Conservation (phyloP, 2,329 filamentous ascomycete genomes). For the Golovinomyces cichoracearum region DNA sequence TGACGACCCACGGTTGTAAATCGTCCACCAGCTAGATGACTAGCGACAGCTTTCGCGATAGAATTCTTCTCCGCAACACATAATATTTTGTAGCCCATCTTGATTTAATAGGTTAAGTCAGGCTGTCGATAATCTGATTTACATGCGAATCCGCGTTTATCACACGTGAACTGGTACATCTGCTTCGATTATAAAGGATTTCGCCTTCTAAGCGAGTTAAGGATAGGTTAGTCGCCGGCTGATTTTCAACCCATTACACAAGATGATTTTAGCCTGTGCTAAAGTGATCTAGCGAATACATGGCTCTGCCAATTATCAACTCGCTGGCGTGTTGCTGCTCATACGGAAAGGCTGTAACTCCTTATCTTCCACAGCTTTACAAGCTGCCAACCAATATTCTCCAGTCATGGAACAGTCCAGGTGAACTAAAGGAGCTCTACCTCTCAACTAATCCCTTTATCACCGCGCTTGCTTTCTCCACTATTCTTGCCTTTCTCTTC, state of each 20-base stretch:
- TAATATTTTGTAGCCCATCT: constrained; percentile 26
- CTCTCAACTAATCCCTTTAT: constrained; percentile 66
- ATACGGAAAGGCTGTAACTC: constrained; percentile 46
- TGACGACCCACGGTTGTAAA: constrained; percentile 35
- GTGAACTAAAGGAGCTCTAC: constrained; percentile 46
- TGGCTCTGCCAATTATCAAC: constrained; percentile 49
- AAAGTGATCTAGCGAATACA: no score
- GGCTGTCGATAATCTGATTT: no score
- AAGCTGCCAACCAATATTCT: constrained; percentile 40
- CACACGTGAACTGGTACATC: no score
- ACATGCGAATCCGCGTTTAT: no score
- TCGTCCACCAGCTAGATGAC: constrained; percentile 58
- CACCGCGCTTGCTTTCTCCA: constrained; percentile 42
- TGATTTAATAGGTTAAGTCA: no score
- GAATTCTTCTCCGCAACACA: constrained; percentile 77
- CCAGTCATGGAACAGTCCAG: constrained; percentile 31
- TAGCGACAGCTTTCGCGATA: constrained; percentile 80
- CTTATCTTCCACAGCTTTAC: constrained; percentile 44
- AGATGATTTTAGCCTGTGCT: no score
- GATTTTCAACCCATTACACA: no score
- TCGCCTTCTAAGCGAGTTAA: no score
- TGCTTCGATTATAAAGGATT: no score
- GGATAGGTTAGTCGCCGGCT: no score
- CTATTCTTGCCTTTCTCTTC: constrained; percentile 46
- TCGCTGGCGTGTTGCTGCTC: constrained; percentile 50